Conservation (phyloP, 2,329 filamentous ascomycete species). For the Myriosclerotinia curreyana region DNA sequence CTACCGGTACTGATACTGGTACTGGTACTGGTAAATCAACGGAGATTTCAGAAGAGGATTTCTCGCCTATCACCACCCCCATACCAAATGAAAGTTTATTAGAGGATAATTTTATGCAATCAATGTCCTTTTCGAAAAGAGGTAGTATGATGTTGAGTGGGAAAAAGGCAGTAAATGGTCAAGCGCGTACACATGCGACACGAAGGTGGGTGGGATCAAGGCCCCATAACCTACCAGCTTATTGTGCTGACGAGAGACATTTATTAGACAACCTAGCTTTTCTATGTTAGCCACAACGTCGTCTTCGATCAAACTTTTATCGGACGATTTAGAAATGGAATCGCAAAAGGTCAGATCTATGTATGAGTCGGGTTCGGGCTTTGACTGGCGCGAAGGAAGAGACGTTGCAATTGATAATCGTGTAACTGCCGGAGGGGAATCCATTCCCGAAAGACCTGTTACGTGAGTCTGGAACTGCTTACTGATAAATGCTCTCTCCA, state of each 20-base stretch:
- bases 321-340: constrained; percentile 38
- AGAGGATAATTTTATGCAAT: constrained; percentile 56
- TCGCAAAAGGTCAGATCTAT: constrained; percentile 40
- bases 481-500: constrained; percentile 12
- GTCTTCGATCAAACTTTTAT: constrained; percentile 31
- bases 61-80: constrained; percentile 52
- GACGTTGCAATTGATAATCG: constrained; percentile 21
- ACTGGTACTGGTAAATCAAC: constrained; percentile 28
- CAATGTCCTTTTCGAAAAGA: constrained; percentile 59
- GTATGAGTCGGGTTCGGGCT: constrained; percentile 36
- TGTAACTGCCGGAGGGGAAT: constrained; percentile 19
- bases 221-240: constrained; percentile 13
- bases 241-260: constrained; percentile 25
- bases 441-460: constrained; percentile 19
- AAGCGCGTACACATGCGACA: constrained; percentile 29
- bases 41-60: constrained; percentile 38
- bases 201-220: constrained; percentile 30
- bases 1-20: constrained; percentile 28
- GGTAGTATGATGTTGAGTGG: constrained; percentile 61
- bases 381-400: constrained; percentile 34
- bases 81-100: constrained; percentile 57
- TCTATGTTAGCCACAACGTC: constrained; percentile 33
- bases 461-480: constrained; percentile 23
- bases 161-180: constrained; percentile 40
- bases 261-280: constrained; percentile 34